Conservation (phyloP, 2,329 filamentous ascomycete genomes). For the Camptophora hylomeconis region DNA sequence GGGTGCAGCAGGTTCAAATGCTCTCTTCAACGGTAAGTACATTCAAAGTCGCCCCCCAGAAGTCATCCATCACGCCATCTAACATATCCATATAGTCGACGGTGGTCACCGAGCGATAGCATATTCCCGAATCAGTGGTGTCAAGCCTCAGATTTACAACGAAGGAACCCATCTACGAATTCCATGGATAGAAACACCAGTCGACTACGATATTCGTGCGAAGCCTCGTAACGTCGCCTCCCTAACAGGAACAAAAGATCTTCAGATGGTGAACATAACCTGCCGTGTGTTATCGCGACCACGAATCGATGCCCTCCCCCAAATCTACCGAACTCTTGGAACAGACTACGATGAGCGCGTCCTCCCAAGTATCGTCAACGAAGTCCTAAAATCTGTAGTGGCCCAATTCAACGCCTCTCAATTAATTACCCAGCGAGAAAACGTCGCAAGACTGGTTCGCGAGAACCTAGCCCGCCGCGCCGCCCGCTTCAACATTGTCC, state of each 20-base stretch:
- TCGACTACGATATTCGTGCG: slow-evolving; percentile 95
- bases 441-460: slow-evolving; percentile 77
- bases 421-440: slow-evolving; percentile 97
- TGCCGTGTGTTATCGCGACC: slow-evolving; percentile 95
- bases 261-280: slow-evolving; percentile 99
- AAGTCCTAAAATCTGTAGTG: slow-evolving; percentile 96
- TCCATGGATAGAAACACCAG: slow-evolving; percentile 93
- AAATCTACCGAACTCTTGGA: slow-evolving; percentile 93
- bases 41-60: too few relatives aligned
- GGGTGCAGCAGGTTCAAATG: slow-evolving; percentile 36
- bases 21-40: slow-evolving; percentile 56
- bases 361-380: slow-evolving; percentile 93
- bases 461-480: slow-evolving; percentile 87
- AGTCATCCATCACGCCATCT: too few relatives aligned
- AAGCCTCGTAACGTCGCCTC: slow-evolving; percentile 95
- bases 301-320: slow-evolving; percentile 73
- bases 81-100: slow-evolving; percentile 63
- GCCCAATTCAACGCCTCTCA: slow-evolving; percentile 98
- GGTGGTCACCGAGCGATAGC: slow-evolving; percentile 99
- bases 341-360: slow-evolving; percentile 96
- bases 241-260: slow-evolving; percentile 93
- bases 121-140: slow-evolving; percentile 83
- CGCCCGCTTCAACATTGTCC: slow-evolving; percentile 89
- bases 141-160: slow-evolving; percentile 87
- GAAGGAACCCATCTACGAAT: slow-evolving; percentile 94